These are phyloP conservation scores for Borovskyia barvae DNA, from an alignment of 208 protist genomes.

Conservation along the genomic window DNA sequence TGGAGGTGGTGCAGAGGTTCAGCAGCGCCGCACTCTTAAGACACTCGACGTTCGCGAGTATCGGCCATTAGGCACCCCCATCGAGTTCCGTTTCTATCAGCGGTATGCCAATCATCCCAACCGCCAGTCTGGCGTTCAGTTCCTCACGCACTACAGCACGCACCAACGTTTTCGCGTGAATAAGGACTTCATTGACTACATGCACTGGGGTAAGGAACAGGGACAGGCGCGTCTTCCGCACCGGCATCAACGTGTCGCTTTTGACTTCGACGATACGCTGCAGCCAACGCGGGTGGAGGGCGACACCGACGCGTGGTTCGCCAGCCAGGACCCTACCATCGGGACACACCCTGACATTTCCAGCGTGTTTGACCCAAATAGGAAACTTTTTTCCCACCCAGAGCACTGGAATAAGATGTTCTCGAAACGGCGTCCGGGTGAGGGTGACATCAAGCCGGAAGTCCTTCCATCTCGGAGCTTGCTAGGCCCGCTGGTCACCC, in stretches of 20 bases:
- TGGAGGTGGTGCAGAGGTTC: background rate
- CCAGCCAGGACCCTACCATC: conserved; percentile 65
- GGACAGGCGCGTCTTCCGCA: conserved; percentile 87
- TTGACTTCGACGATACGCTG: conserved; percentile 87
- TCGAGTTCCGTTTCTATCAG: conserved; percentile 92
- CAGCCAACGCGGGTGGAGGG: conserved; percentile 58
- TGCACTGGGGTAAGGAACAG: conserved; percentile 91
- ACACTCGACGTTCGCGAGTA: conserved; percentile 88
- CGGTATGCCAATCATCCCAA: conserved; percentile 91
- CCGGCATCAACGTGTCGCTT: conserved; percentile 88
- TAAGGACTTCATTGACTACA: conserved; percentile 91
- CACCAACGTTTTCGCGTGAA: conserved; percentile 88
- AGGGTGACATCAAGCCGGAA: conserved; percentile 74
- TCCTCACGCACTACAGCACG: conserved; percentile 89
- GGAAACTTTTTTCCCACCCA: conserved; percentile 79
- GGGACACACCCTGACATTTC: conserved; percentile 57
- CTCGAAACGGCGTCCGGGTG: conserved; percentile 78
- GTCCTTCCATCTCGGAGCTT: conserved; percentile 69
- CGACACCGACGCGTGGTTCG: conserved; percentile 50
- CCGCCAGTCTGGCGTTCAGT: conserved; percentile 85
- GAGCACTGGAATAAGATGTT: conserved; percentile 93
- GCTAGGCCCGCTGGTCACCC: conserved; percentile 67
- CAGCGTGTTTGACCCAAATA: conserved; percentile 73
- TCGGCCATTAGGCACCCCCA: conserved; percentile 74
- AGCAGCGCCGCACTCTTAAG: conserved; percentile 59